Evolutionary conservation across 805 yeast species (phyloP), one percentile per base, ranked within the genome.

Genomic region (Alloascoidea africana): DNA sequence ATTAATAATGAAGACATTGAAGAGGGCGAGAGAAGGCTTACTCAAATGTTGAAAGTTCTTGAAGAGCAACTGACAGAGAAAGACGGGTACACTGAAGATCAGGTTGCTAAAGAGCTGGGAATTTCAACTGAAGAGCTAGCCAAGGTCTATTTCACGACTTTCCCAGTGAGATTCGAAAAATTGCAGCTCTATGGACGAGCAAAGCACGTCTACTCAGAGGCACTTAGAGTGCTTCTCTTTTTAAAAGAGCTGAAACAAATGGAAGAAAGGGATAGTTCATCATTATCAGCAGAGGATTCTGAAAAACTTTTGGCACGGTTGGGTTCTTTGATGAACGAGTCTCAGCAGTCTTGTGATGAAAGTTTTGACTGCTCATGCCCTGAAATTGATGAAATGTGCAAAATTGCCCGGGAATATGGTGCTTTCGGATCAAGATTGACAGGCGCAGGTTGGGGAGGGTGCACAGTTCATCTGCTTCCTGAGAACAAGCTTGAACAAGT

Each of bases 401-500:
- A 49, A 5, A 65, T 78, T 37, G 84, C 82, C 2, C 50, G 59
- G 32, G 50, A 44, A 2, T 62, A 67, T 42, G 86, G 85, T 3
- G 61, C 82, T 1, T 62, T 55, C 41, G 86, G 86, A 14, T 71
- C 82, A 1, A 62, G 87, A 39, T 65, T 75, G n/a, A 77, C 86
- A 5, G 87, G 86, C 17, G 86, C 87, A 14, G 87, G 87, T 3
- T 78, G 75, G 66, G 86, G 86, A 23, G 86, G 86, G 4, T 71
- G 76, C 18, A 63, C 79, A 0, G 79, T 78, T n/a, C 82, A 76
- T 49, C 54, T 78, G 39, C 70, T 77, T 6, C 56, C 67, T 2
- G 56, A 58, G 3, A 62, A 62, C 41, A 63, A 59, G 41, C 55
- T 66, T 6, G 51, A 49, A 0, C 38, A 38, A 2, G 59, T 73